phyloP scores from a whole-genome alignment of 495 filamentous ascomycete genomes.

The Aeminium ludgeri region DNA sequence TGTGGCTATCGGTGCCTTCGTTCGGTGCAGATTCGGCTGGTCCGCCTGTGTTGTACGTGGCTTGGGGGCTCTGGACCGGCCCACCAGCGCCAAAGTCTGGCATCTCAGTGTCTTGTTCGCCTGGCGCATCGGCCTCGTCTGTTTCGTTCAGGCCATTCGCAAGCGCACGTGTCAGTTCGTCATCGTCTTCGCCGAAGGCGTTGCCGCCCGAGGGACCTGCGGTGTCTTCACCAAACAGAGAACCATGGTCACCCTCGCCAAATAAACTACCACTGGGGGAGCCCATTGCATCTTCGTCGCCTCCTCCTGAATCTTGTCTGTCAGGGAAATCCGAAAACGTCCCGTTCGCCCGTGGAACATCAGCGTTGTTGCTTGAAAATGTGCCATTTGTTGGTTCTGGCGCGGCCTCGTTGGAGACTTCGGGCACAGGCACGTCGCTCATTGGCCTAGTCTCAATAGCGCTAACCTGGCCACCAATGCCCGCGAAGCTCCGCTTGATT shows the following conservation, averaged over 20 bases:
- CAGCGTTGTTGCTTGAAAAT: constrained; percentile 45
- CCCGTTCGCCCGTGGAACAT: constrained; percentile 33
- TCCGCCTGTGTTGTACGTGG: neutral
- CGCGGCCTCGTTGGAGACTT: no score
- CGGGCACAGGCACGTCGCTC: constrained; percentile 55
- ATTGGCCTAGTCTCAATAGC: constrained; percentile 72
- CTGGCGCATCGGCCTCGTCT: constrained; percentile 32
- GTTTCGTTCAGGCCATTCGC: constrained; percentile 33
- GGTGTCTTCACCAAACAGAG: constrained; percentile 62
- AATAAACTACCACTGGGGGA: constrained; percentile 60
- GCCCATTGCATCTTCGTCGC: constrained; percentile 27
- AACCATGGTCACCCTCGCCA: constrained; percentile 45
- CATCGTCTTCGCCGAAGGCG: constrained; percentile 37
- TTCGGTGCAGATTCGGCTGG: neutral
- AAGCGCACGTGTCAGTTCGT: constrained; percentile 70
- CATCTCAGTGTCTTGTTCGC: constrained; percentile 32
- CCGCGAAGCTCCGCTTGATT: constrained; percentile 53
- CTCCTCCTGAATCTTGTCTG: constrained; percentile 26
- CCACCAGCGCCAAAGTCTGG: constrained; percentile 23
- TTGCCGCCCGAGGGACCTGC: constrained; percentile 27
- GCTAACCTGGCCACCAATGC: constrained; percentile 69
- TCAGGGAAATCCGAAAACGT: constrained; percentile 33
- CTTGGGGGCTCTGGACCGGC: constrained; percentile 20
- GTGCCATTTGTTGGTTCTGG: constrained; percentile 45
- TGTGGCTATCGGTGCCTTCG: neutral